phyloP scores from a whole-genome alignment of 2,329 filamentous ascomycete species.

The Paecilomyces sp. region DNA sequence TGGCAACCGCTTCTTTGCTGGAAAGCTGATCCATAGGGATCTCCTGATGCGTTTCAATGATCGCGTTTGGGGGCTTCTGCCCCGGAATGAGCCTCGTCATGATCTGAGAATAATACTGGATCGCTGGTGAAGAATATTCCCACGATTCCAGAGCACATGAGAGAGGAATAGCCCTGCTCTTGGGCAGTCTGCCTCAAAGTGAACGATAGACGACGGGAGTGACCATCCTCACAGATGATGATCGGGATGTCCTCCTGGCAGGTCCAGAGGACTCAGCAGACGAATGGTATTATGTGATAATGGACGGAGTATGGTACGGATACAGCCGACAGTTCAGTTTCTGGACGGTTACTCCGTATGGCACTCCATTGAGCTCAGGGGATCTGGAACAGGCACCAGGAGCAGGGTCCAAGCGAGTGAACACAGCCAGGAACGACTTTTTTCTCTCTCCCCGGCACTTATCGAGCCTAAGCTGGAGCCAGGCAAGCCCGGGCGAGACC shows the following conservation, averaged over 20 bases:
- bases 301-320: not conserved
- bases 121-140: not conserved
- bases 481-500: not conserved
- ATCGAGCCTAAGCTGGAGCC: not conserved
- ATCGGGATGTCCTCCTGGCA: not conserved
- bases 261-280: not conserved
- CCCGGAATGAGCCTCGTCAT: not conserved
- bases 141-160: not conserved
- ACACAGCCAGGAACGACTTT: not conserved
- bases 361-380: not conserved
- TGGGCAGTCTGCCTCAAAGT: not conserved
- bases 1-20: constrained; percentile 7
- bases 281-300: not conserved
- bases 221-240: not conserved
- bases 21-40: constrained; percentile 5
- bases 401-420: not conserved
- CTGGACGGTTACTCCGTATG: not conserved
- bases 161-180: not conserved
- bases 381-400: not conserved
- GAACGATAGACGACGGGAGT: not conserved
- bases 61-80: not conserved
- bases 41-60: not conserved
- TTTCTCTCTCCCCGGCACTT: not conserved
- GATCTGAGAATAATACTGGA: not conserved
- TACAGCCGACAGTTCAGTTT: not conserved